Base-by-base conservation (phyloP, 768 basidiomycete species). In the Astraeus odoratus region DNA sequence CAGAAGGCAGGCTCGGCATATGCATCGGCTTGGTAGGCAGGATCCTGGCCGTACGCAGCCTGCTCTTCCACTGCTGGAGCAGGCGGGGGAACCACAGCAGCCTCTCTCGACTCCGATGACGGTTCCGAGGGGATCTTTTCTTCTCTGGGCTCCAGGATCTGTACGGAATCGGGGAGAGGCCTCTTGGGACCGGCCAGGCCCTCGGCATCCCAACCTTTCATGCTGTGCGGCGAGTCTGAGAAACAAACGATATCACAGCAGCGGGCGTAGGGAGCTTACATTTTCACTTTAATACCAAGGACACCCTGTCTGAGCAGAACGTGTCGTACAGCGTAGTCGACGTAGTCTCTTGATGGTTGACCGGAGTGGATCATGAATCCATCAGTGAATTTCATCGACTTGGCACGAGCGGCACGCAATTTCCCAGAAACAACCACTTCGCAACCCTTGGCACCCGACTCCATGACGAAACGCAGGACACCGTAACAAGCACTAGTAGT, bases 401-500 rank as follows among this genome's bases (percentile, higher is more conserved):
- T 99, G 61, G 96, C 96, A 78, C 95, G 93, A 54, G 96, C 96
- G 54, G 95, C 96, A 66, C 96, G 92, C 64, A 99, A 91, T 72
- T 99, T 99, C 65, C 96, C 96, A 52, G 95, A 98, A 53, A 99
- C 94, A 63, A 98, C 91, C 52, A 99, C 96, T 71, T 99, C 96
- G 64, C 94, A 97, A 68, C 96, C 96, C 75, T 99, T 99, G 56
- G 96, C 96, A 57, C 90, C 90, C 48, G 95, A 97, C 74, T 99
- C 96, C 96, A 99, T 99, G 58, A 99, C 93, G 76, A 97, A 99
- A 63, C 96, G 92, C 63, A 99, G 92, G 60, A 99, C 96, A 85
- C 96, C 96, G 68, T 98, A 99, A 75, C 95, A 97, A 39, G 92
- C 92, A 62, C 90, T 92, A 13, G n/a, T 12, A 9, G 29, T 15